Evolutionary conservation across 352 stramenopile species (phyloP), one percentile per base, ranked within the genome.

Genomic region (Halophytophthora polymorphica): DNA sequence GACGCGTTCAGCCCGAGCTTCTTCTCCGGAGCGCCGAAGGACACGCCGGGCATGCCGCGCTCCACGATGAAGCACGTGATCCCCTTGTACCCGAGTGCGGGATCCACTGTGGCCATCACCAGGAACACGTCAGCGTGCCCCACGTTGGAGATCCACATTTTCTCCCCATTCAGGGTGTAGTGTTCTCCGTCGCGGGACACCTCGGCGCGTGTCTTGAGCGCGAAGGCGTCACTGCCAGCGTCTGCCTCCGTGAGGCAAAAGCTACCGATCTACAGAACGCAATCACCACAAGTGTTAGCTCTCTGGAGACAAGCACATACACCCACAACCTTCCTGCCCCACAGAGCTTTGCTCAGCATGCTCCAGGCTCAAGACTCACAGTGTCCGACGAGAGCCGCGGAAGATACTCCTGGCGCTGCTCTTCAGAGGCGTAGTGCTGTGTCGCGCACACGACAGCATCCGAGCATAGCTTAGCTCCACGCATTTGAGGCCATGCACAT

Each of bases 41-140:
- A 76, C 10, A 98, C 64, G 13, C 91, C 87, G 42, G 92, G 74
- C 4, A 73, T 89, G 42, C 77, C 85, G 13, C 90, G 78, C 59
- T 97, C 90, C 8, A 98, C 88, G 64, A 98, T 90, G 64, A 98
- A 98, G 50, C 88, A 96, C 23, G 93, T 98, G 53, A 98, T 98
- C 34, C 93, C 93, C 69, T 96, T 97, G 76, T 98, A 96, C n/a
- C 90, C 89, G 35, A 85, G 51, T 1, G 76, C 74, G 19, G 69
- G 65, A 61, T 97, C 84, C 8, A 82, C 82, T 36, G 88, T 98
- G 10, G 93, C 93, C 80, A 98, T 97, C 17, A 98, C 83, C 14
- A 98, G 71, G 66, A 97, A 97, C 11, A 98, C 80, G 18, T 90
- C 88, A 7, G 93, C 91, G 50, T 98, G 83, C 39, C 75, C 86